Evolutionary conservation across 495 filamentous ascomycete species (phyloP).

Genomic region (Usnea hakonensis): DNA sequence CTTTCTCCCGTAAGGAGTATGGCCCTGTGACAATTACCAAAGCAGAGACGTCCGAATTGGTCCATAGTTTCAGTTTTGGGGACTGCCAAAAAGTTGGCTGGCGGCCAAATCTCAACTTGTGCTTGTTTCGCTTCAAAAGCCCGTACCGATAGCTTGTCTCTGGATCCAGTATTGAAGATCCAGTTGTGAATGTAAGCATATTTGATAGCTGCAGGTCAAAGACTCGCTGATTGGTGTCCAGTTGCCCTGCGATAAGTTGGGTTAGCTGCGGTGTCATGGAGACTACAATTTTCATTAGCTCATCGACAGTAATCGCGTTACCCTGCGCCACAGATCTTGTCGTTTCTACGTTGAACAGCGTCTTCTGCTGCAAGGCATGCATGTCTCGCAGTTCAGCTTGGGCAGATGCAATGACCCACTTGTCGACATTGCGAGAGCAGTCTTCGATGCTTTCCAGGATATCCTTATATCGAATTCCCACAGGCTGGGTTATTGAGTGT

Average conservation of each 20-base stretch:
- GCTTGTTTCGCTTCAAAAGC: constrained; percentile 1
- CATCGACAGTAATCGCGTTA: neutral
- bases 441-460: constrained; percentile 23
- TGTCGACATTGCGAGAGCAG: constrained; percentile 13
- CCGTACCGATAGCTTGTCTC: neutral
- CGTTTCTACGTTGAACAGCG: neutral
- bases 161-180: neutral
- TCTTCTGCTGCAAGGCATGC: constrained; percentile 5
- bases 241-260: neutral
- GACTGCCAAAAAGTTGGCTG: neutral
- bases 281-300: neutral
- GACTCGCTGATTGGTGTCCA: constrained; percentile 1
- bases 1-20: neutral
- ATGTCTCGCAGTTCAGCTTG: constrained; percentile 19
- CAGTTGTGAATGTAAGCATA: neutral
- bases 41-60: neutral
- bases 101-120: neutral
- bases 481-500: constrained; percentile 22
- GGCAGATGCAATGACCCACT: neutral
- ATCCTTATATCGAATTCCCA: constrained; percentile 24
- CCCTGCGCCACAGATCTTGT: neutral
- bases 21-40: neutral
- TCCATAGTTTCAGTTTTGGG: neutral
- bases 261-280: constrained; percentile 2
- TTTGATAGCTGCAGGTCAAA: constrained; percentile 2